A percentile compares a stretch with the other conserved stretches of the same genome.
Conservation (phyloP, 225 moss, liverwort and hornwort genomes). For the Marchantia polymorpha region DNA sequence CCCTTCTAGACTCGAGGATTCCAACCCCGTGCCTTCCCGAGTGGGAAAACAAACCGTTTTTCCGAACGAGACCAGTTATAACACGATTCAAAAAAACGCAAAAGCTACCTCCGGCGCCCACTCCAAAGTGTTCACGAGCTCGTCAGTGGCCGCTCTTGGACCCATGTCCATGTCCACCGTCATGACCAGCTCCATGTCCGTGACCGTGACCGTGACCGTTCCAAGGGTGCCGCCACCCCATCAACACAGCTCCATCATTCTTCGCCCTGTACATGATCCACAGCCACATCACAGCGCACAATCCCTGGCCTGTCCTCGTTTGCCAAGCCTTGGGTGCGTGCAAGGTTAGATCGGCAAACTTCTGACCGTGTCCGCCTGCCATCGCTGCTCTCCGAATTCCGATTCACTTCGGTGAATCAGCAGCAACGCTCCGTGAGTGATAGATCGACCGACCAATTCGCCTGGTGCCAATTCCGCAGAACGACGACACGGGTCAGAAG, state of each 20-base stretch:
- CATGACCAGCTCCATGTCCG: constrained; percentile 15
- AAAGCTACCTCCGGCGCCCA: background rate
- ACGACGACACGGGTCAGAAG: background rate
- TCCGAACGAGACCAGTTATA: background rate
- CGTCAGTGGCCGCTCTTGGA: constrained; percentile 12
- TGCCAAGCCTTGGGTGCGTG: constrained; percentile 54
- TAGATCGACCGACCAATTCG: background rate
- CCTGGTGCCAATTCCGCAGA: background rate
- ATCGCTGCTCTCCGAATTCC: constrained; percentile 16
- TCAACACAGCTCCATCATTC: constrained; percentile 38
- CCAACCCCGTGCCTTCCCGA: background rate
- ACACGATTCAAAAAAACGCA: background rate
- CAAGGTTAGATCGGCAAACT: constrained; percentile 41
- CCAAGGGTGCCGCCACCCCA: constrained; percentile 35
- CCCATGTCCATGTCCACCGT: constrained; percentile 7
- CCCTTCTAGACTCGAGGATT: background rate
- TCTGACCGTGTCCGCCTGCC: constrained; percentile 41
- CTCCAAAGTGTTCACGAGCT: background rate
- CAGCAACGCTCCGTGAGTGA: background rate
- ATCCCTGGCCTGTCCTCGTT: constrained; percentile 41
- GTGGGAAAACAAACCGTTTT: background rate
- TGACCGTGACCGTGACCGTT: constrained; percentile 38
- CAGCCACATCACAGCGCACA: constrained; percentile 50
- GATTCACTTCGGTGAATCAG: background rate
- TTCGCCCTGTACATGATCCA: constrained; percentile 47